These are phyloP conservation scores for Exserohilum turcica DNA, from an alignment of 2,329 filamentous ascomycete genomes.

Conservation along the genomic window DNA sequence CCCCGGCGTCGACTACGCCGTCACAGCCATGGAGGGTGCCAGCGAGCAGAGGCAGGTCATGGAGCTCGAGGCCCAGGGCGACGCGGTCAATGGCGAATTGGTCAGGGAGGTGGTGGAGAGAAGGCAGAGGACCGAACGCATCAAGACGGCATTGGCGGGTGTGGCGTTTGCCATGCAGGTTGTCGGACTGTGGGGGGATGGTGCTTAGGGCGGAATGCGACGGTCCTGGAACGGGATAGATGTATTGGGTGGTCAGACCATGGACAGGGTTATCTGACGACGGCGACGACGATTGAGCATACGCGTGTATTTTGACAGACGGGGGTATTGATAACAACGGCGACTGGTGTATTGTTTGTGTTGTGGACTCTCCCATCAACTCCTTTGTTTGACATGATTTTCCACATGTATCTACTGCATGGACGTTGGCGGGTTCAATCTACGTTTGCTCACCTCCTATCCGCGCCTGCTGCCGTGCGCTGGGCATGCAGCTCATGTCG, in stretches of 20 bases:
- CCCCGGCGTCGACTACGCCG: conserved; percentile 46
- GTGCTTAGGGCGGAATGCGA: conserved; percentile 18
- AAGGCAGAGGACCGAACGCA: conserved; percentile 50
- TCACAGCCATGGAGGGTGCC: conserved; percentile 29
- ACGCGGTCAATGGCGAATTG: conserved; percentile 56
- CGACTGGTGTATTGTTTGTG: not conserved
- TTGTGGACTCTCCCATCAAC: not conserved
- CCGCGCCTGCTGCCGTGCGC: not conserved
- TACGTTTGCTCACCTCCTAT: not conserved
- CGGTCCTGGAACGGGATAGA: not conserved
- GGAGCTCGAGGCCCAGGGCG: conserved; percentile 43
- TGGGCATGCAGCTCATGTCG: no score
- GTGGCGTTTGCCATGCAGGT: conserved; percentile 54
- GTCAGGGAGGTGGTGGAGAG: conserved; percentile 54
- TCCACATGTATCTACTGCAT: no score
- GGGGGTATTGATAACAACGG: not conserved
- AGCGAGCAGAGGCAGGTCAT: conserved; percentile 31
- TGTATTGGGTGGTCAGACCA: no score
- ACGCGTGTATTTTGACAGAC: no score
- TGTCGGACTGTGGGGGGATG: conserved; percentile 58
- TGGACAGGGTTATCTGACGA: no score
- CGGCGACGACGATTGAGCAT: no score
- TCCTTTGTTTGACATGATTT: not conserved
- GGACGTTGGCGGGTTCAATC: not conserved
- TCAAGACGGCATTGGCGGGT: conserved; percentile 51